Percentiles rank a stretch among this genome's conserved stretches.
Evolutionary conservation across 2,329 filamentous ascomycete genomes (phyloP).

Genomic region (Fusarium nelsonii): DNA sequence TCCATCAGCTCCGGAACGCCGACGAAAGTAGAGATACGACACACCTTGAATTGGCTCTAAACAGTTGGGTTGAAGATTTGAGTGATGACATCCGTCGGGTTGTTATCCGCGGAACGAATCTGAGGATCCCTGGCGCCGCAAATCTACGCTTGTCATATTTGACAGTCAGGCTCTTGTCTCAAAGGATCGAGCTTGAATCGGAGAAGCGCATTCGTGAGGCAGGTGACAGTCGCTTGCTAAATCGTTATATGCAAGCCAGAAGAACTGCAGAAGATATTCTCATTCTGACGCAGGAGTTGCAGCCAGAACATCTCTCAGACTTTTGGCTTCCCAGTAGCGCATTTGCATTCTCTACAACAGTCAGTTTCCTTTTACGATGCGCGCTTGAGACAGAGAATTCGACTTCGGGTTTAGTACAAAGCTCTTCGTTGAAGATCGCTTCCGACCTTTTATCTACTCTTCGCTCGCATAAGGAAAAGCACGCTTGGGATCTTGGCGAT

Average conservation of each 20-base stretch:
- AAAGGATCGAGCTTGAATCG: slow-evolving; percentile 61
- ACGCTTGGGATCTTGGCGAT: slow-evolving; percentile 64
- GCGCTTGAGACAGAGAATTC: slow-evolving; percentile 59
- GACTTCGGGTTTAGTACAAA: slow-evolving; percentile 52
- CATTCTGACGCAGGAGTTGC: slow-evolving; percentile 60
- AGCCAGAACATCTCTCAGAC: slow-evolving; percentile 57
- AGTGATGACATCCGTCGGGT: slow-evolving; percentile 54
- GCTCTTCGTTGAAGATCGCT: slow-evolving; percentile 58
- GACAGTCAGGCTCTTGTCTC: slow-evolving; percentile 60
- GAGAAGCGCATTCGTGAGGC: slow-evolving; percentile 48
- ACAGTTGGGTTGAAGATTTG: slow-evolving; percentile 60
- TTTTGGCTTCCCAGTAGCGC: slow-evolving; percentile 64
- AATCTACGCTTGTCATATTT: slow-evolving; percentile 66
- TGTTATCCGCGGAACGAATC: slow-evolving; percentile 57
- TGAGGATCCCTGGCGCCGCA: slow-evolving; percentile 59
- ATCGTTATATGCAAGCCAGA: slow-evolving; percentile 57
- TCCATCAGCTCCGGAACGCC: slow-evolving; percentile 52
- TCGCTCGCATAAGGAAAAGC: slow-evolving; percentile 54
- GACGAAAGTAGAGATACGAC: slow-evolving; percentile 44
- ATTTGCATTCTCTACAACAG: slow-evolving; percentile 62
- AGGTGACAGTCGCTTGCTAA: slow-evolving; percentile 44
- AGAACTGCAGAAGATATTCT: slow-evolving; percentile 63
- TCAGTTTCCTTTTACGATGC: slow-evolving; percentile 63
- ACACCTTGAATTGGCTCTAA: slow-evolving; percentile 55
- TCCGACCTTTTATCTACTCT: slow-evolving; percentile 57